These are phyloP conservation scores for Irpex sp. DNA, from an alignment of 1,284 basidiomycete genomes.

Conservation along the genomic window DNA sequence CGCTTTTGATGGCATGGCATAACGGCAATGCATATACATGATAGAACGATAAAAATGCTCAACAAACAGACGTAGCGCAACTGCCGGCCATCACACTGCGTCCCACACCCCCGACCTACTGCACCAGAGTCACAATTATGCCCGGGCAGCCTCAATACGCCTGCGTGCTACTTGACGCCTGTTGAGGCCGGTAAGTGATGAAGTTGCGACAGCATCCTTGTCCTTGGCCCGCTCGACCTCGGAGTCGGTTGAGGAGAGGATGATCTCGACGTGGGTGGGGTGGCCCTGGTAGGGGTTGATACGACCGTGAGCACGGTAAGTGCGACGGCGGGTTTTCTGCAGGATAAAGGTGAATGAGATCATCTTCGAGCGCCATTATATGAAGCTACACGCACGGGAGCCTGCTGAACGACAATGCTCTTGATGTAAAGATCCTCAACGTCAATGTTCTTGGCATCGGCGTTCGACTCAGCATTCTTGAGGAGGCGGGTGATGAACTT, in stretches of 20 bases:
- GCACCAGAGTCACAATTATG: conserved; percentile 2
- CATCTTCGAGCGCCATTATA: not conserved
- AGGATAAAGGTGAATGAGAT: not conserved
- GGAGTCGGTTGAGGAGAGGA: conserved; percentile 72
- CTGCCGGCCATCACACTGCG: not conserved
- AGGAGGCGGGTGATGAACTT: conserved; percentile 92
- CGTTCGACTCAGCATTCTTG: conserved; percentile 99
- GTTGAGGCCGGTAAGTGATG: conserved; percentile 62
- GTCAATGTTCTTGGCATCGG: conserved; percentile 95
- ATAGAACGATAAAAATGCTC: conserved; percentile 13
- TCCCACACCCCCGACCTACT: conserved; percentile 1
- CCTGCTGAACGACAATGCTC: conserved; percentile 98
- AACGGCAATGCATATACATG: conserved; percentile 25
- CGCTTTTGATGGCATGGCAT: conserved; percentile 23
- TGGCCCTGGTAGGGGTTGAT: conserved; percentile 90
- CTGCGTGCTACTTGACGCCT: conserved; percentile 77
- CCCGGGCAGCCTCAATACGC: conserved; percentile 74
- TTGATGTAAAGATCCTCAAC: conserved; percentile 91
- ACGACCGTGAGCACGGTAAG: conserved; percentile 97
- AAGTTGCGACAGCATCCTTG: conserved; percentile 49
- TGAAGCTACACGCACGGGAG: conserved; percentile 62
- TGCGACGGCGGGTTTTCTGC: conserved; percentile 98
- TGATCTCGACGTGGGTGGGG: conserved; percentile 94
- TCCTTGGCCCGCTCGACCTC: conserved; percentile 90
- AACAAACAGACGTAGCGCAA: conserved; percentile 5